These are phyloP conservation scores for Auxenochlorella pyrenoidosa DNA, from an alignment of 139 green algal species.

Conservation along the genomic window DNA sequence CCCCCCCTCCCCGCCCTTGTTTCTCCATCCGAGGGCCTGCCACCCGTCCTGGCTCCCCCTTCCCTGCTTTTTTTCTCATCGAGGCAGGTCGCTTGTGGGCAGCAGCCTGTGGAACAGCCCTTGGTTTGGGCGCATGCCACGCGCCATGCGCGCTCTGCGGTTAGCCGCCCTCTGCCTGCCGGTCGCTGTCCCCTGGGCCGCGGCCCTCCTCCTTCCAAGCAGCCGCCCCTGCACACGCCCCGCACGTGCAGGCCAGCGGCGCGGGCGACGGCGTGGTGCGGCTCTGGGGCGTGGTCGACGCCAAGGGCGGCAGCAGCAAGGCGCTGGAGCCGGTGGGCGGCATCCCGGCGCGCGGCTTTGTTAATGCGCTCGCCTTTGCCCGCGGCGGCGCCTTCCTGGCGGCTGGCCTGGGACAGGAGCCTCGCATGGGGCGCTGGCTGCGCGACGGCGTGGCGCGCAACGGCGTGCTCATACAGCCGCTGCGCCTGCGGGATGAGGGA, in stretches of 20 bases:
- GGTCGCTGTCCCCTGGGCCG: no score
- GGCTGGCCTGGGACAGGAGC: slow-evolving; percentile 94
- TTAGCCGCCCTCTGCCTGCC: no score
- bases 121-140: no score
- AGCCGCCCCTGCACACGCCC: neutral
- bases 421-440: slow-evolving; percentile 91
- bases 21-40: no score
- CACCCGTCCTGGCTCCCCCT: no score
- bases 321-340: slow-evolving; percentile 59
- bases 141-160: no score
- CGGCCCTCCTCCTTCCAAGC: no score
- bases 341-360: slow-evolving; percentile 86
- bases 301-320: slow-evolving; percentile 28
- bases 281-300: slow-evolving; percentile 73
- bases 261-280: slow-evolving; percentile 89
- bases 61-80: no score
- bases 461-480: slow-evolving; percentile 84
- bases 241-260: slow-evolving; percentile 67
- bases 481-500: slow-evolving; percentile 44
- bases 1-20: no score
- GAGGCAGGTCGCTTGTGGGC: no score
- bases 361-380: slow-evolving; percentile 89
- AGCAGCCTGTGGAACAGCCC: no score
- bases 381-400: slow-evolving; percentile 77
- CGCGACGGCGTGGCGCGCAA: slow-evolving; percentile 77